These are phyloP conservation scores for Teratosphaeriaceae sp. DNA, from an alignment of 2,329 filamentous ascomycete genomes.

Conservation along the genomic window DNA sequence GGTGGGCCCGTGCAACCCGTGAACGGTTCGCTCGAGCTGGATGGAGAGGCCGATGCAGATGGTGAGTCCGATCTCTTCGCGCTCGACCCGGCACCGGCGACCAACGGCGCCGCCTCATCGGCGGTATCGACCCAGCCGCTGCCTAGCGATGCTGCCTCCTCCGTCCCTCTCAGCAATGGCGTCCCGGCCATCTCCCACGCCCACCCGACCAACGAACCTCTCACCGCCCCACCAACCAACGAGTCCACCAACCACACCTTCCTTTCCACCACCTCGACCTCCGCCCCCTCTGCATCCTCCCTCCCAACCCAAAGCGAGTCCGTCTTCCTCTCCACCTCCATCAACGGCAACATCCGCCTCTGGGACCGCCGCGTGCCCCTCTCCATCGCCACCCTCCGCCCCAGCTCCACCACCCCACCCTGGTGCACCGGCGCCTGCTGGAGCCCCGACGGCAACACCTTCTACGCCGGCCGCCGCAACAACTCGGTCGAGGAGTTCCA, in stretches of 20 bases:
- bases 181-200: slow-evolving; percentile 47
- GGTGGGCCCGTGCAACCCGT: slow-evolving; percentile 37
- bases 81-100: background rate
- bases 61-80: background rate
- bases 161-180: slow-evolving; percentile 35
- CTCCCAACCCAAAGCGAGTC: slow-evolving; percentile 56
- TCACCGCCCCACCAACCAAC: slow-evolving; percentile 29
- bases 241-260: slow-evolving; percentile 16
- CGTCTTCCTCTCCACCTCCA: slow-evolving; percentile 81
- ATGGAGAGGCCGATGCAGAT: background rate
- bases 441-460: slow-evolving; percentile 90
- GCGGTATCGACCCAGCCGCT: background rate
- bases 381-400: slow-evolving; percentile 72
- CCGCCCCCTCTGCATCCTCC: slow-evolving; percentile 18
- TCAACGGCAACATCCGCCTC: slow-evolving; percentile 81
- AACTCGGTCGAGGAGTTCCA: slow-evolving; percentile 92
- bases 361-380: slow-evolving; percentile 79
- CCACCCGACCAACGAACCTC: slow-evolving; percentile 43
- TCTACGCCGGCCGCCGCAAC: slow-evolving; percentile 88
- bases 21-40: slow-evolving; percentile 13
- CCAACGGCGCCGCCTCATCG: background rate
- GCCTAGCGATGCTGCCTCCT: background rate
- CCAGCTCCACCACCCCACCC: slow-evolving; percentile 69
- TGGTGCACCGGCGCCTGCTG: slow-evolving; percentile 99
- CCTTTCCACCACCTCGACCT: slow-evolving; percentile 4